Percentiles rank a stretch among this genome's conserved stretches.
These are phyloP conservation scores for Alternaria sp. DNA, from an alignment of 2,329 filamentous ascomycete genomes.

Conservation along the genomic window DNA sequence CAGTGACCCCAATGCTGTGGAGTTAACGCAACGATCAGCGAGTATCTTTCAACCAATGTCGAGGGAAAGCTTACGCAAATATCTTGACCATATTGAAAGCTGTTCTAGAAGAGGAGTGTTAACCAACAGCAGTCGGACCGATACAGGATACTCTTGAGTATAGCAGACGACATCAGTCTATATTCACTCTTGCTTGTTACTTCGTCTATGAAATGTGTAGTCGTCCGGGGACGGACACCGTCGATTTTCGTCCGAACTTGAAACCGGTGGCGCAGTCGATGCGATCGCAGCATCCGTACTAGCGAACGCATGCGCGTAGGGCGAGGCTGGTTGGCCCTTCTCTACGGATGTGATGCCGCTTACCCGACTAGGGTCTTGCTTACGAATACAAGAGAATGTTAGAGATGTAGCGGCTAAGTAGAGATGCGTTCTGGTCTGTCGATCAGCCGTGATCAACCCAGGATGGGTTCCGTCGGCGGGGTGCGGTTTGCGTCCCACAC, in stretches of 20 bases:
- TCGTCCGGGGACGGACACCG: too few relatives aligned
- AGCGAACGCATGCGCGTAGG: not conserved
- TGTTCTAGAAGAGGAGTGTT: not conserved
- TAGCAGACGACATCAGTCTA: too few relatives aligned
- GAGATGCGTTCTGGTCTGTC: not conserved
- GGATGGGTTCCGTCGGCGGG: not conserved
- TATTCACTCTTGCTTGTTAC: too few relatives aligned
- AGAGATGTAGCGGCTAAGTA: not conserved
- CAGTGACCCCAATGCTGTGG: not conserved
- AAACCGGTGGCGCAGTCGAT: not conserved
- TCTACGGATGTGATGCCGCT: not conserved
- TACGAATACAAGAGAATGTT: not conserved
- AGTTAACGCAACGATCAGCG: not conserved
- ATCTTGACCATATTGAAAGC: not conserved
- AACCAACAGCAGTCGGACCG: too few relatives aligned
- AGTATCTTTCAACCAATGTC: not conserved
- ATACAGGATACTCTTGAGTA: too few relatives aligned
- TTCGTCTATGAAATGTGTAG: too few relatives aligned
- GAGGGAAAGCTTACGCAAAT: not conserved
- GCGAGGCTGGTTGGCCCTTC: rapidly evolving
- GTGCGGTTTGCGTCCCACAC: not conserved
- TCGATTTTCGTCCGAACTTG: not conserved
- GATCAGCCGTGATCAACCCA: not conserved
- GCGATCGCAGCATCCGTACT: not conserved
- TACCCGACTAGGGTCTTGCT: not conserved